These are phyloP conservation scores for Rhizomucor pusillus DNA, from an alignment of 371 early-diverging fungal genomes.

Conservation along the genomic window DNA sequence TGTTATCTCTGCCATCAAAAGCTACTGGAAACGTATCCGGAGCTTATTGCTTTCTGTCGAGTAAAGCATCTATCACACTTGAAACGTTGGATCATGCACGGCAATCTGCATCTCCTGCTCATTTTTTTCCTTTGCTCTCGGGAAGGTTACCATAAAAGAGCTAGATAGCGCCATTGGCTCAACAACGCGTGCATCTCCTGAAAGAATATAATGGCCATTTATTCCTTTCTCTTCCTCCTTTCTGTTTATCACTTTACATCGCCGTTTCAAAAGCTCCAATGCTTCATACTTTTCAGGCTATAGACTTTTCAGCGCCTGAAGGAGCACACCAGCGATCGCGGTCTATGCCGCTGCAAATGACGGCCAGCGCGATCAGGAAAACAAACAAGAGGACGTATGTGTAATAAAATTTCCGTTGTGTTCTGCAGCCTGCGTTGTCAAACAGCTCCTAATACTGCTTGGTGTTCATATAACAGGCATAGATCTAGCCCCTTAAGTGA, in stretches of 20 bases:
- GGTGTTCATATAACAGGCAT: too few relatives aligned
- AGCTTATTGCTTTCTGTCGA: too few relatives aligned
- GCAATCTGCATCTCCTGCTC: not conserved
- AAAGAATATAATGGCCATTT: not conserved
- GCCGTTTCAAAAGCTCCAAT: not conserved
- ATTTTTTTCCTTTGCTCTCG: too few relatives aligned
- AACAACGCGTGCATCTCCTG: not conserved
- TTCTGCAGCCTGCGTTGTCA: not conserved
- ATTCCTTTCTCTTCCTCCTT: not conserved
- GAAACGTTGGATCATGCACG: not conserved
- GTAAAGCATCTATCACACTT: too few relatives aligned
- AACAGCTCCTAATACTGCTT: too few relatives aligned
- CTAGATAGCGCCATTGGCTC: not conserved
- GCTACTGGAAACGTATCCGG: too few relatives aligned
- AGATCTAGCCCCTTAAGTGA: too few relatives aligned
- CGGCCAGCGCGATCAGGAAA: not conserved
- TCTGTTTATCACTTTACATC: too few relatives aligned
- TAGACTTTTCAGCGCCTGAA: too few relatives aligned
- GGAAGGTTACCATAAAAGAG: not conserved
- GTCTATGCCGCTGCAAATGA: conserved; percentile 13
- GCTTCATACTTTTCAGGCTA: not conserved
- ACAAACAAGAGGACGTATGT: not conserved
- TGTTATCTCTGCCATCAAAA: too few relatives aligned
- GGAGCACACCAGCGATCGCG: conserved; percentile 10
- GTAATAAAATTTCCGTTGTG: not conserved